Evolutionary conservation across 208 protist genomes (phyloP).

Genomic region (Zelonia costaricensis): DNA sequence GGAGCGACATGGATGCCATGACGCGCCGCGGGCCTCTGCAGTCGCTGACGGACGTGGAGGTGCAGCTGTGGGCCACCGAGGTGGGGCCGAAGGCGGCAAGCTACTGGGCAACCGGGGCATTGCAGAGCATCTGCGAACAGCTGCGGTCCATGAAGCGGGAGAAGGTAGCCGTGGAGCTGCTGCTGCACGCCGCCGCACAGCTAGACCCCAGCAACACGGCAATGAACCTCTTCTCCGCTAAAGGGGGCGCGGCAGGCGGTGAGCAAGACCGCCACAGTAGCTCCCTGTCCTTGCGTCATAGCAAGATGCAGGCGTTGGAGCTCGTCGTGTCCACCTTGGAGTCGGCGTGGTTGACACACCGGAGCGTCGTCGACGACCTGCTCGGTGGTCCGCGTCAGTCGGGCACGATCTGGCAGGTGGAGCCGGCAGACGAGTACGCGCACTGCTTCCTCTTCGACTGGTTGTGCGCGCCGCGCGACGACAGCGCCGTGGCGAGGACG

Average conservation of each 20-base stretch:
- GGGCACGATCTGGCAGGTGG: slow-evolving; percentile 85
- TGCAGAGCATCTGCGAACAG: slow-evolving; percentile 77
- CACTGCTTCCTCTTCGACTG: slow-evolving; percentile 90
- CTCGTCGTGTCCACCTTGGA: slow-evolving; percentile 57
- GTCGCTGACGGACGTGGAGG: slow-evolving; percentile 45
- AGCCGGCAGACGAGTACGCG: slow-evolving; percentile 82
- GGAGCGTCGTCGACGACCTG: slow-evolving; percentile 74
- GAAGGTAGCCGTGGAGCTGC: slow-evolving; percentile 66
- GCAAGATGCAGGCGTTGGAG: slow-evolving; percentile 64
- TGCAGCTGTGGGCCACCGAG: slow-evolving; percentile 63
- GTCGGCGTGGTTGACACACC: slow-evolving; percentile 76
- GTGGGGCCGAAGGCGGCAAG: slow-evolving; percentile 59
- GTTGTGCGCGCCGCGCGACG: slow-evolving; percentile 69
- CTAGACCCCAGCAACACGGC: slow-evolving; percentile 69
- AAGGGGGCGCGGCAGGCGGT: slow-evolving; percentile 13
- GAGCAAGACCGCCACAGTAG: slow-evolving; percentile 19
- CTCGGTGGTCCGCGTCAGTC: slow-evolving; percentile 75
- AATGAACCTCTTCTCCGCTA: slow-evolving; percentile 57
- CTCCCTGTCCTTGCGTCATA: slow-evolving; percentile 49
- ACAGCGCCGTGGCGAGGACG: slow-evolving; percentile 42
- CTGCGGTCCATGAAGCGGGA: slow-evolving; percentile 70
- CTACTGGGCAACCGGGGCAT: slow-evolving; percentile 79
- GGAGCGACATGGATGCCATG: slow-evolving; percentile 63
- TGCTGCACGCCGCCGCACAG: slow-evolving; percentile 86
- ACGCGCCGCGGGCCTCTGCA: slow-evolving; percentile 43